Conservation (phyloP, 768 basidiomycete species). For the Xerocomus brunneocitrinus region DNA sequence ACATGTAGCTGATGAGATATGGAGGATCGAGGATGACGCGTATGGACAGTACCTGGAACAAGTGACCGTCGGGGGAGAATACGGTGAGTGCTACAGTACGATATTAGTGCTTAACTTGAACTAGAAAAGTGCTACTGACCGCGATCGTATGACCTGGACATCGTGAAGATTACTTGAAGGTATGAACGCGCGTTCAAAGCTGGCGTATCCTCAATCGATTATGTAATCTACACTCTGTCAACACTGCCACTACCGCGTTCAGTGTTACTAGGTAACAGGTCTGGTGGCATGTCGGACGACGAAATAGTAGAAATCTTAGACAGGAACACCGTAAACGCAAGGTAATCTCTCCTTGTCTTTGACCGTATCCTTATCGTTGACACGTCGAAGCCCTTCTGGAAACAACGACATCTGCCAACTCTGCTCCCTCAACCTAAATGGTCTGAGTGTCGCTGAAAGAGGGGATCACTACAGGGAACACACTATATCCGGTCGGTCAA, state of each 20-base stretch:
- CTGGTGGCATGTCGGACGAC: conserved; percentile 19
- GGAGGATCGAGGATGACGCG: conserved; percentile 23
- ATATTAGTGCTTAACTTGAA: conserved; percentile 1
- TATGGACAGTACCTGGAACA: conserved; percentile 74
- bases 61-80: conserved; percentile 97
- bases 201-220: conserved; percentile 22
- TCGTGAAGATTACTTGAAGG: conserved; percentile 26
- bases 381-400: conserved; percentile 6
- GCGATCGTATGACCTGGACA: conserved; percentile 98
- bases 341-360: conserved; percentile 7
- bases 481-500: conserved; percentile 19
- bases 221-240: conserved; percentile 12
- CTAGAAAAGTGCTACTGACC: conserved; percentile 45
- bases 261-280: neutral
- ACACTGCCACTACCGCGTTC: conserved; percentile 9
- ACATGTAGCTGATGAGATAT: conserved; percentile 20
- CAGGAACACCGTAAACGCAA: neutral
- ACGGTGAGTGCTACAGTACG: conserved; percentile 77
- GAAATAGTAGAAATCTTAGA: conserved; percentile 28
- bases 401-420: conserved; percentile 43
- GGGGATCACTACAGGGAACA: conserved; percentile 56
- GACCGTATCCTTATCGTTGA: neutral
- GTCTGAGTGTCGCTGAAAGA: conserved; percentile 36
- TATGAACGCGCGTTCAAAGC: conserved; percentile 49
- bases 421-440: conserved; percentile 42